Conservation (phyloP, 1,139 yeast species). For the Ogataea hybrid region DNA sequence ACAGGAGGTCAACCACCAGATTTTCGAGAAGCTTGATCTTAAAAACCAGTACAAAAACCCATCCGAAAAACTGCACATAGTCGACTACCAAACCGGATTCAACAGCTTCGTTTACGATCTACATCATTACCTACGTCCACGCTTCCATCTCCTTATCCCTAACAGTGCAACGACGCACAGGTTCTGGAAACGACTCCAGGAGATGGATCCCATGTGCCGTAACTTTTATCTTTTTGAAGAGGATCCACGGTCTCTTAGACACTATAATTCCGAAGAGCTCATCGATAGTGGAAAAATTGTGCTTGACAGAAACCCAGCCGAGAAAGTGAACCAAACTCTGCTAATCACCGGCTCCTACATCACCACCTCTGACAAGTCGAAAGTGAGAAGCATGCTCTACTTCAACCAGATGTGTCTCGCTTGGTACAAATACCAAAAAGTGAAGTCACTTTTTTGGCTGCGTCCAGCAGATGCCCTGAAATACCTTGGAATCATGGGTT, state of each 20-base stretch:
- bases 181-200: conserved; percentile 36
- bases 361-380: conserved; percentile 57
- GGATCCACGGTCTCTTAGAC: conserved; percentile 17
- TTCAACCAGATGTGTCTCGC: conserved; percentile 29
- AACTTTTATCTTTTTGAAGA: conserved; percentile 14
- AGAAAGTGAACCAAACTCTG: conserved; percentile 55
- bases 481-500: conserved; percentile 27
- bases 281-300: conserved; percentile 20
- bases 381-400: conserved; percentile 37
- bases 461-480: conserved; percentile 26
- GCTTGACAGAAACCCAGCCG: conserved; percentile 19
- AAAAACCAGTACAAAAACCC: conserved; percentile 40
- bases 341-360: conserved; percentile 66
- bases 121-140: conserved; percentile 55
- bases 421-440: conserved; percentile 27
- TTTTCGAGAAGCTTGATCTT: conserved; percentile 45
- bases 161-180: conserved; percentile 44
- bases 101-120: conserved; percentile 56
- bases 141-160: conserved; percentile 52
- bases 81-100: conserved; percentile 63
- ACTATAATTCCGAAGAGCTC: conserved; percentile 20
- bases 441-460: conserved; percentile 30
- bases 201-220: conserved; percentile 29
- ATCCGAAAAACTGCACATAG: conserved; percentile 43
- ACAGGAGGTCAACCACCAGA: conserved; percentile 15